Percentiles rank a stretch among this genome's conserved stretches.
phyloP scores from a whole-genome alignment of 371 early-diverging fungal genomes.

The Mucor racemosus region DNA sequence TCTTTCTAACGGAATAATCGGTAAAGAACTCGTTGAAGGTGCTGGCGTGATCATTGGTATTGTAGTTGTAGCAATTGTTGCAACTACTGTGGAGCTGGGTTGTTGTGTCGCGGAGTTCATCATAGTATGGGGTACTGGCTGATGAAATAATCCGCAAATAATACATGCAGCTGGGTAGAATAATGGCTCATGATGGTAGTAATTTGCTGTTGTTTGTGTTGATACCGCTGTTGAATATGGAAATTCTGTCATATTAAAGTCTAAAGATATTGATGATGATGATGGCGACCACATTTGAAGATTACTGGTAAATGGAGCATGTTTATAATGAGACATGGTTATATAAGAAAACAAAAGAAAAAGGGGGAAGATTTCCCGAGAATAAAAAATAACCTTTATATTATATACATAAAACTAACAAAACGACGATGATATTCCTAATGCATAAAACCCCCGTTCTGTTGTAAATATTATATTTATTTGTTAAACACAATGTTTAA shows the following conservation, averaged over 20 bases:
- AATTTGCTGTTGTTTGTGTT: not conserved
- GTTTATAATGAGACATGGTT: constrained; percentile 6
- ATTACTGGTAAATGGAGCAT: constrained; percentile 10
- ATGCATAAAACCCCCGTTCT: constrained; percentile 5
- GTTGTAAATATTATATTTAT: constrained; percentile 18
- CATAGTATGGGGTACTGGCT: constrained; percentile 14
- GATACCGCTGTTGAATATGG: not conserved
- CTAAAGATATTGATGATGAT: constrained; percentile 4
- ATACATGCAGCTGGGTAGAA: constrained; percentile 23
- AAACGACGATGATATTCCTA: not conserved
- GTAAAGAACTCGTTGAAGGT: not conserved
- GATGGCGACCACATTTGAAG: constrained; percentile 24
- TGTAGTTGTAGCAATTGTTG: not conserved
- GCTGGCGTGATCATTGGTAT: not conserved
- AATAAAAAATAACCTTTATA: not conserved
- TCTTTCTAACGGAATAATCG: constrained; percentile 2
- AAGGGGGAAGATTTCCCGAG: constrained; percentile 8
- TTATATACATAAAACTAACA: not conserved
- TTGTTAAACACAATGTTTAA: constrained; percentile 24
- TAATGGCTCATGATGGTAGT: constrained; percentile 21
- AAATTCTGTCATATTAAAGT: not conserved
- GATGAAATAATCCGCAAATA: constrained; percentile 22
- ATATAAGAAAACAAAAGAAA: not conserved
- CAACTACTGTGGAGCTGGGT: not conserved
- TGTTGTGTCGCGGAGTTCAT: constrained; percentile 1